Evolutionary conservation across 176 grass and related monocot genomes (phyloP), one percentile per base, ranked within the genome.

Genomic region (Oryza brachyantha): DNA sequence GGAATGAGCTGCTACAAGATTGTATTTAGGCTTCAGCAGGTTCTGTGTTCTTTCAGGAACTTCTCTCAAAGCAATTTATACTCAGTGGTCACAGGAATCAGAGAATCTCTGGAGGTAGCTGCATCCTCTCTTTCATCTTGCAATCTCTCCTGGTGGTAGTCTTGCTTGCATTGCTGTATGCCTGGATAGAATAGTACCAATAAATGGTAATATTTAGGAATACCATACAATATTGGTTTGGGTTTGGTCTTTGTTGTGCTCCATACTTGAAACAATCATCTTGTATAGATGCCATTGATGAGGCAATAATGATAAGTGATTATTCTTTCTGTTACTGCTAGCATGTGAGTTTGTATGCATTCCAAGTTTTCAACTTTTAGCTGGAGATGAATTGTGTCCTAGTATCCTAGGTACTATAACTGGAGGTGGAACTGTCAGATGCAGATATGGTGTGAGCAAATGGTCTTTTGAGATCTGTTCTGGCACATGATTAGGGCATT

Each of bases 251-350:
- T 85, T 72, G 57, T 38, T 81, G 65, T 77, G 69, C 43, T 81
- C 2, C 2, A 40, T 71, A 75, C 7, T 57, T 24, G 8, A 79
- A 86, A 68, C 36, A 74, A 45, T 32, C 66, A 55, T 55, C 64
- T 16, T 76, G 81, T 76, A 81, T 76, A 89, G 64, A 84, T 80
- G 76, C 63, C 39, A 29, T 64, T 64, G 65, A 29, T 58, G 77
- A 36, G 52, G 71, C 34, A 76, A 76, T 46, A 80, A 64, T 71
- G 74, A 83, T 73, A 61, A 17, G 61, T 10, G 28, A 36, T 10
- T 29, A 29, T 72, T 72, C 14, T 0, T 82, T 38, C 3, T 45
- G 41, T 16, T 26, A 16, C 6, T 17, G 22, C 64, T 62, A 7
- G 26, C 10, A 41, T 77, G 16, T 22, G 25, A 31, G 45, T 58